phyloP scores from a whole-genome alignment of 306 rosid species.

The Cicer yamashitae region DNA sequence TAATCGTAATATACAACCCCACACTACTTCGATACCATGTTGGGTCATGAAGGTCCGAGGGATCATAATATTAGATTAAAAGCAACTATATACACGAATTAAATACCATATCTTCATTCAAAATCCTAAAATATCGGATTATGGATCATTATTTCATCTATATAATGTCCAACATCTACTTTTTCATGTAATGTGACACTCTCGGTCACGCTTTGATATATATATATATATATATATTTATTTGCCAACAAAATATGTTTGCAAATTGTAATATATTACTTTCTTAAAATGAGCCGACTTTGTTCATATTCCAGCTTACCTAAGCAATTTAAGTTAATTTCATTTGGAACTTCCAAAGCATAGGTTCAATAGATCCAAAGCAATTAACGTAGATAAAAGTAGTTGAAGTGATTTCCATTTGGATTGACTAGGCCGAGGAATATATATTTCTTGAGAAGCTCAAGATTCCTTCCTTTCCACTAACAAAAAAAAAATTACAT shows the following conservation, averaged over 20 bases:
- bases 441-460: neutral
- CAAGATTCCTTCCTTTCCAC: conserved; percentile 15
- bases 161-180: too few relatives aligned
- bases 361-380: neutral
- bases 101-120: too few relatives aligned
- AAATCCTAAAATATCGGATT: too few relatives aligned
- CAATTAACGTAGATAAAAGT: neutral
- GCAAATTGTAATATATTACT: neutral
- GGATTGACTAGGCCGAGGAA: neutral
- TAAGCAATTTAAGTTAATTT: neutral
- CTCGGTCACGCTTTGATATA: too few relatives aligned
- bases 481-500: neutral
- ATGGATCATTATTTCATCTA: too few relatives aligned
- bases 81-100: too few relatives aligned
- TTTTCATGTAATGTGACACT: too few relatives aligned
- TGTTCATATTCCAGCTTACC: neutral
- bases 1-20: too few relatives aligned
- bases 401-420: conserved; percentile 15
- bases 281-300: neutral
- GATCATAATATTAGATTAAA: too few relatives aligned
- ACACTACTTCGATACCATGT: too few relatives aligned
- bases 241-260: neutral
- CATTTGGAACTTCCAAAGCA: neutral
- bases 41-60: too few relatives aligned
- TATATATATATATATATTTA: too few relatives aligned